Base-by-base conservation (phyloP, 768 basidiomycete genomes). In the Lentinula boryana region DNA sequence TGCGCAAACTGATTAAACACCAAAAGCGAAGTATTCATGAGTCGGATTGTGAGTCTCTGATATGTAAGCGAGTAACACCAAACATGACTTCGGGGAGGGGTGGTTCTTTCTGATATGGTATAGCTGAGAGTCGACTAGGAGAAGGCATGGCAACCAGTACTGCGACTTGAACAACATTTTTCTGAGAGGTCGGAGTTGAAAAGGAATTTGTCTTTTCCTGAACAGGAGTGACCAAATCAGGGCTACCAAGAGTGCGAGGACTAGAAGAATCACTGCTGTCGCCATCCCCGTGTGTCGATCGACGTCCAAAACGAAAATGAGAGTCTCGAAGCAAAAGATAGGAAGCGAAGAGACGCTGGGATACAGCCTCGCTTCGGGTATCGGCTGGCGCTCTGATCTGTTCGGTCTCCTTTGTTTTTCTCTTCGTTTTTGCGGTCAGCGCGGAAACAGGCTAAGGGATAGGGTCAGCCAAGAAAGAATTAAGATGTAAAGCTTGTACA, bases 341-440 rank as follows among this genome's bases (percentile, higher is more conserved):
- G 8, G 58, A 27, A 21, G 36, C 16, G 36, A 50, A 40, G 8
- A 59, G 33, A 49, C 50, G 44, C 5, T 38, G 32, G 4, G 43
- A 18, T 16, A 51, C 6, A 16, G 50, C 9, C 27, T 52, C 44
- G 9, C 15, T 32, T 41, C 50, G 58, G 27, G 55, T 13, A 10
- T 56, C 40, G 16, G 2, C 5, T 54, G 40, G 40, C 21, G 18
- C 12, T 43, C 23, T 40, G 23, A 18, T 27, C 18, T 54, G 35
- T 27, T 55, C 49, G 13, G 55, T 27, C n/a, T 43, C 8, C 18
- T 52, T 56, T 18, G 44, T 15, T 36, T 56, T 40, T n/a, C 56
- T 27, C 54, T 55, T 60, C 13, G 49, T 13, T 43, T 60, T 60
- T n/a, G 79, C 65, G 16, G 80, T 76, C 74, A 79, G 67, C 41